Evolutionary conservation across 805 yeast species (phyloP).

Genomic region (Lachancea nothofagi): DNA sequence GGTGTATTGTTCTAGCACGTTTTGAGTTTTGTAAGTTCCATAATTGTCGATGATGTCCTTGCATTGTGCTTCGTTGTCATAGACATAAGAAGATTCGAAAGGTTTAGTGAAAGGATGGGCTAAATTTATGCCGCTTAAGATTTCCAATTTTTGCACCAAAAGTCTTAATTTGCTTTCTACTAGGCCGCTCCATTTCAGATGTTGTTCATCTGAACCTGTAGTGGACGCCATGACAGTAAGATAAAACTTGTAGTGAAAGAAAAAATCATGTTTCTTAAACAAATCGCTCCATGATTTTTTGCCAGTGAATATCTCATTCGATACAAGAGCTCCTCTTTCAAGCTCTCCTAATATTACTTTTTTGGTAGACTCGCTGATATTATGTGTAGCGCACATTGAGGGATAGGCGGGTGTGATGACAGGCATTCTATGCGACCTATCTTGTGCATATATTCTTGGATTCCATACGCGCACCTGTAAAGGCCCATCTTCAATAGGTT

Average conservation of each 20-base stretch:
- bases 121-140: slow-evolving; percentile 61
- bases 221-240: slow-evolving; percentile 77
- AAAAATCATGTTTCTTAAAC: slow-evolving; percentile 75
- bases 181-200: slow-evolving; percentile 85
- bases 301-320: slow-evolving; percentile 61
- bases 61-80: slow-evolving; percentile 49
- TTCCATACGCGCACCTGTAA: slow-evolving; percentile 96
- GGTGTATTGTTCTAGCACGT: slow-evolving; percentile 31
- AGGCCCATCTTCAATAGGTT: slow-evolving; percentile 95
- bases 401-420: slow-evolving; percentile 75
- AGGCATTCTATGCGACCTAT: slow-evolving; percentile 90
- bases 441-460: slow-evolving; percentile 84
- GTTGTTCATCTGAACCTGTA: slow-evolving; percentile 69
- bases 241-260: slow-evolving; percentile 79
- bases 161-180: slow-evolving; percentile 83
- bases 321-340: slow-evolving; percentile 64
- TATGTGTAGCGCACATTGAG: slow-evolving; percentile 99
- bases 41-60: slow-evolving; percentile 53
- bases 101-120: slow-evolving; percentile 91
- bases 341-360: slow-evolving; percentile 75
- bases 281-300: slow-evolving; percentile 68
- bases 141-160: slow-evolving; percentile 78
- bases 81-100: slow-evolving; percentile 51
- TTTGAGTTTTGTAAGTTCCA: slow-evolving; percentile 55
- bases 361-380: slow-evolving; percentile 84